phyloP scores from a whole-genome alignment of 2,329 filamentous ascomycete species.

The Fusarium sp. region DNA sequence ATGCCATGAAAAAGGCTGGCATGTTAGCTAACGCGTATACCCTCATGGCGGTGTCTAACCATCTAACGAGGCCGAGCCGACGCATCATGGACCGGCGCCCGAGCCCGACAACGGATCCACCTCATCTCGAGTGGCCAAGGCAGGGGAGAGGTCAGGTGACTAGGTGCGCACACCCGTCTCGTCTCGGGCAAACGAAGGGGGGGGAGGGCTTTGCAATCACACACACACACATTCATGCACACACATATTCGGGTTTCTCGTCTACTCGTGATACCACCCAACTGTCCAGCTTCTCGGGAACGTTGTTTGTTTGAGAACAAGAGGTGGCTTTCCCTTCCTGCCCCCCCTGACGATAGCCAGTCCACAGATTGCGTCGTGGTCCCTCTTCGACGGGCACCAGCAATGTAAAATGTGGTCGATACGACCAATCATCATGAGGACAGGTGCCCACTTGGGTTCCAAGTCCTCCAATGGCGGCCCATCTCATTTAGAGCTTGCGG shows the following conservation, averaged over 20 bases:
- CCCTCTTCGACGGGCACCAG: conserved; percentile 27
- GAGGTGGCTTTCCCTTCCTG: not conserved
- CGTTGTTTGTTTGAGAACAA: not conserved
- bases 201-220: conserved; percentile 11
- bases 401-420: conserved; percentile 18
- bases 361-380: conserved; percentile 22
- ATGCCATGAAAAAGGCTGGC: not conserved
- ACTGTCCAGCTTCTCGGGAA: not conserved
- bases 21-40: conserved; percentile 11
- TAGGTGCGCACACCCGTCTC: not conserved
- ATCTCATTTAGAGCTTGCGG: conserved; percentile 25
- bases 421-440: conserved; percentile 30
- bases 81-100: conserved; percentile 28
- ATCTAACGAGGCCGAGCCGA: conserved; percentile 8
- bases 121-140: conserved; percentile 13
- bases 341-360: conserved; percentile 7
- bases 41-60: not conserved
- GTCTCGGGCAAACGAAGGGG: conserved; percentile 20
- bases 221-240: not conserved
- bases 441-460: conserved; percentile 14
- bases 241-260: not conserved
- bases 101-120: conserved; percentile 22
- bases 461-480: conserved; percentile 27
- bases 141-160: conserved; percentile 26
- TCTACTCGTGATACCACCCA: conserved; percentile 6